Evolutionary conservation across 164 flowering plant species (phyloP).

Genomic region (Macadamia integrifolia): DNA sequence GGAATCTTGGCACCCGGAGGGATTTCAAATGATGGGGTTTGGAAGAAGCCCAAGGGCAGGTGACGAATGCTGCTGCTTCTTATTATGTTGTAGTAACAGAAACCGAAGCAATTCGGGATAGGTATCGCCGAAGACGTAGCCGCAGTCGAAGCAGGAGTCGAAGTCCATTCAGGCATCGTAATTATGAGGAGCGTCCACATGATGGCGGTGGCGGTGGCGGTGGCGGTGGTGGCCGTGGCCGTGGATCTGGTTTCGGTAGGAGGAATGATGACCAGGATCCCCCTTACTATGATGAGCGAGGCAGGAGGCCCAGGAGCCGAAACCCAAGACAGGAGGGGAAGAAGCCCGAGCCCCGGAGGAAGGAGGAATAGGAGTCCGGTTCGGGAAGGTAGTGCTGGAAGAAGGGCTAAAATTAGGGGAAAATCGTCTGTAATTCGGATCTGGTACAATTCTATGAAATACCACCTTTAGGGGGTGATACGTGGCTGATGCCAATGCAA

Average conservation of each 20-base stretch:
- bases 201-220: conserved; percentile 29
- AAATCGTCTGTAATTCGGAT: too few species aligned
- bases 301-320: conserved; percentile 53
- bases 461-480: too few species aligned
- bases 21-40: too few species aligned
- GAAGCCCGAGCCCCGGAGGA: conserved; percentile 63
- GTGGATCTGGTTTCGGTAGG: conserved; percentile 18
- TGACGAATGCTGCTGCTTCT: too few species aligned
- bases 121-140: conserved; percentile 44
- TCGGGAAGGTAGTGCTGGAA: conserved; percentile 88
- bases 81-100: too few species aligned
- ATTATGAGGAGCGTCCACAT: conserved; percentile 59
- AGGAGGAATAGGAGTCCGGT: conserved; percentile 63
- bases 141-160: conserved; percentile 61
- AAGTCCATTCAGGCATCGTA: conserved; percentile 54
- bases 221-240: conserved; percentile 19
- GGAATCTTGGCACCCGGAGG: too few species aligned
- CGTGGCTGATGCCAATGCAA: too few species aligned
- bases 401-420: conserved; percentile 31
- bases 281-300: conserved; percentile 31
- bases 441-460: too few species aligned
- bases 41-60: too few species aligned
- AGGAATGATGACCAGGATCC: conserved; percentile 50
- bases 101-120: conserved; percentile 33
- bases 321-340: conserved; percentile 63